Base-by-base conservation (phyloP, 805 yeast species). In the Candida parachauliodes region DNA sequence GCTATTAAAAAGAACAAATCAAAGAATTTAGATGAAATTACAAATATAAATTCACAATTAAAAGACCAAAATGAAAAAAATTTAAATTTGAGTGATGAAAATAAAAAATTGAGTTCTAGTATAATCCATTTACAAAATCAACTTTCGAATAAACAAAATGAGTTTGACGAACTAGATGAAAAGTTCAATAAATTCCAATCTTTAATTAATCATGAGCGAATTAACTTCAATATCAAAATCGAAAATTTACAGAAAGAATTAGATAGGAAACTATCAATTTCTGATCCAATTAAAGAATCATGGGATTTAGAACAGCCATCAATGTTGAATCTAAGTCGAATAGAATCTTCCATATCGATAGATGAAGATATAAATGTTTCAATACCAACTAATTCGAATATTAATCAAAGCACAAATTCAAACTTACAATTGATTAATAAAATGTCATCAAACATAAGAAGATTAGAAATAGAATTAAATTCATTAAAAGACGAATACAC, bases 401-500 rank as follows among this genome's bases (percentile, higher is more conserved):
- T 7, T 47, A 45, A 26, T 52, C 27, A 24, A 24, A 51, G 32
- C n/a, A 48, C 47, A 26, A 31, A 21, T 22, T 22, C 34, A 21
- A 56, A 61, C 15, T 71, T 81, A 30, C 96, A 84, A 52, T 55
- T 86, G 37, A 74, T 86, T 33, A 79, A 83, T 44, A 85, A 82
- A 50, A 71, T 93, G 70, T 79, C 89, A 32, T 64, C 85, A 0
- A 86, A 80, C 34, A 78, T 91, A 14, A 73, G 95, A 42, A 72
- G 89, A 39, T 65, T 91, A 28, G 96, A 91, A 55, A 74, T 83
- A 19, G 97, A 93, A 52, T 57, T 88, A 11, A 59, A 76, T 29
- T 72, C 84, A 0, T 60, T 80, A 36, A 74, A 69, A 44, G 88
- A 83, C 31, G 88, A 84, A 36, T 70, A 82, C 32, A 67, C 63